phyloP scores from a whole-genome alignment of 139 green algal species.

The Tetratostichococcus sp. region DNA sequence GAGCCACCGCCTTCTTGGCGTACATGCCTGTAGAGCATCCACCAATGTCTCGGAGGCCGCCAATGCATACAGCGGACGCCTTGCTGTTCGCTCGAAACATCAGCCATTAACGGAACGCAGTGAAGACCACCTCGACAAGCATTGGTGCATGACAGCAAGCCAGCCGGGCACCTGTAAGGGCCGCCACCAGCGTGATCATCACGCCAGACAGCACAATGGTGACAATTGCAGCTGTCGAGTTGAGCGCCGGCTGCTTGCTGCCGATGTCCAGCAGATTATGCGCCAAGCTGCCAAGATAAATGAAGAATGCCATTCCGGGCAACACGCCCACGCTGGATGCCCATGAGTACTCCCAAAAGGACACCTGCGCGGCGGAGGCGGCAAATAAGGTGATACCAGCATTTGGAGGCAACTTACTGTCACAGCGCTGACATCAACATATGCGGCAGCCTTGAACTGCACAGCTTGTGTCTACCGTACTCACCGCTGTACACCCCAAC shows the following conservation, averaged over 20 bases:
- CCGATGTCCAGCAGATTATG: background rate
- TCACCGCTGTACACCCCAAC: background rate
- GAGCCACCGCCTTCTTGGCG: background rate
- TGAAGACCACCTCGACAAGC: no score
- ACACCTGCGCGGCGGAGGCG: background rate
- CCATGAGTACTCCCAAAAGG: background rate
- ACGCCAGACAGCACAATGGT: background rate
- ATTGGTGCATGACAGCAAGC: no score
- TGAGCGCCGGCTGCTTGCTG: background rate
- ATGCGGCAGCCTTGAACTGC: no score
- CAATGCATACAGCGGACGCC: no score
- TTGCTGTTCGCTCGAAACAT: no score
- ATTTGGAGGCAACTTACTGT: no score
- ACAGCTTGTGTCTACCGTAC: no score
- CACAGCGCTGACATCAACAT: no score
- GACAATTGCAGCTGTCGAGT: background rate
- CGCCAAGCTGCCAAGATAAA: background rate
- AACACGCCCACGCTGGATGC: background rate
- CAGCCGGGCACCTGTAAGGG: background rate
- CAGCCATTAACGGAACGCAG: no score
- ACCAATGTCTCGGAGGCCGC: no score
- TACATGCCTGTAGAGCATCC: background rate
- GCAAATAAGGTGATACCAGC: no score
- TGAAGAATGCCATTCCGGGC: background rate
- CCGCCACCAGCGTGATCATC: background rate